A percentile compares a stretch with the other conserved stretches of the same genome.
These are phyloP conservation scores for Vigna unguiculata DNA, from an alignment of 306 rosid species.

Conservation along the genomic window DNA sequence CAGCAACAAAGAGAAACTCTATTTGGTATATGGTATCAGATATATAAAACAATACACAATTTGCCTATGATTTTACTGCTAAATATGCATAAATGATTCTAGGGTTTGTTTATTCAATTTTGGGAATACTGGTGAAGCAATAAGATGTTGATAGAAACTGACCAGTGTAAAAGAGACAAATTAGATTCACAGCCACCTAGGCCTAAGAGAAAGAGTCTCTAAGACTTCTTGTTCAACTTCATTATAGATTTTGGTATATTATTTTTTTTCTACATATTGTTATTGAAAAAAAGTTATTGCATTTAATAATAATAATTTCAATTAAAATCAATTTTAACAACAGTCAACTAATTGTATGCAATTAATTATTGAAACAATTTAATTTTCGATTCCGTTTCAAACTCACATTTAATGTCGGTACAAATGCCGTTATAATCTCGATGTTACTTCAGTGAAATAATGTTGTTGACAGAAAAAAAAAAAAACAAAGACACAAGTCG, in stretches of 20 bases:
- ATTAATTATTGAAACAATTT: too few relatives aligned
- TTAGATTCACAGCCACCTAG: background rate
- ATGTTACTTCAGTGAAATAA: background rate
- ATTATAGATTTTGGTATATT: background rate
- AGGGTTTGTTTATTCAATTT: background rate
- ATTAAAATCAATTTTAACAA: too few relatives aligned
- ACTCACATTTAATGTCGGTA: too few relatives aligned
- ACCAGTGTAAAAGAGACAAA: constrained; percentile 13
- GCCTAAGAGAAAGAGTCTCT: background rate
- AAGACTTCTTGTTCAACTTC: background rate
- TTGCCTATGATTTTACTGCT: background rate
- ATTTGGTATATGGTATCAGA: background rate
- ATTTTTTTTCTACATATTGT: too few relatives aligned
- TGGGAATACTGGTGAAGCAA: background rate
- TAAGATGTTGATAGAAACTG: constrained; percentile 3
- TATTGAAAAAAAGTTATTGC: too few relatives aligned
- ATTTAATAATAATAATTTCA: too few relatives aligned
- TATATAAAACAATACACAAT: background rate
- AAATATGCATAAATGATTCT: background rate
- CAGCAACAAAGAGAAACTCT: constrained; percentile 1
- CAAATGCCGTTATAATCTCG: background rate
- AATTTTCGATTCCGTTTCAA: too few relatives aligned
- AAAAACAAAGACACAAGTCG: background rate
- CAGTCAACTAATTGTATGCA: too few relatives aligned
- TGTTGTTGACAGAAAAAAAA: background rate